Percentiles rank a stretch among this genome's conserved stretches.
Evolutionary conservation across 2,329 filamentous ascomycete species (phyloP).

Genomic region (Aschersonia sp.): DNA sequence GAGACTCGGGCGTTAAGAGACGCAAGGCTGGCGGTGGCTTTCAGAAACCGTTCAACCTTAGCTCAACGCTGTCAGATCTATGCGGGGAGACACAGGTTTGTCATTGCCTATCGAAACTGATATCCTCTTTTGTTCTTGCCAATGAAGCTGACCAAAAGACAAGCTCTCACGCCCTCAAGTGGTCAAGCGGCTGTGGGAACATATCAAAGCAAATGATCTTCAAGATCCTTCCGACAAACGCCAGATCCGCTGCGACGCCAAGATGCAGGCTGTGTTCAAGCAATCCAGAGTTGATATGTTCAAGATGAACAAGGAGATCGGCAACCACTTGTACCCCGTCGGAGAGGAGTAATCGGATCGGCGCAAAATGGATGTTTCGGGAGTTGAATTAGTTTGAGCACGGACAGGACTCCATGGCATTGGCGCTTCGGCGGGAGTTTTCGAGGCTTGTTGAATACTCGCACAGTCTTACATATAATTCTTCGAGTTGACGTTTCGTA

Average conservation of each 20-base stretch:
- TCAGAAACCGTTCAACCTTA: constrained; percentile 72
- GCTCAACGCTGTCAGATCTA: constrained; percentile 52
- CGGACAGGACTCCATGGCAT: constrained; percentile 1
- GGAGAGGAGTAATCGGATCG: constrained; percentile 42
- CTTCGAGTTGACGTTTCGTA: not conserved
- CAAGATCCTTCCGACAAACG: constrained; percentile 88
- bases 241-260: constrained; percentile 85
- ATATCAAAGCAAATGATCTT: constrained; percentile 78
- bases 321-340: constrained; percentile 74
- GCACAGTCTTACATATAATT: too few species aligned
- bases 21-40: constrained; percentile 86
- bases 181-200: constrained; percentile 91
- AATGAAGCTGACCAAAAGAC: not conserved
- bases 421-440: constrained; percentile 6
- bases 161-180: constrained; percentile 87
- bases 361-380: not conserved
- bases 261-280: constrained; percentile 86
- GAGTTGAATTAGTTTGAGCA: not conserved
- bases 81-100: constrained; percentile 54
- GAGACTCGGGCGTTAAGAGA: constrained; percentile 43
- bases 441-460: not conserved
- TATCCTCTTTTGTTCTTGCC: not conserved
- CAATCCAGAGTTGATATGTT: constrained; percentile 93
- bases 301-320: constrained; percentile 95
- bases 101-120: constrained; percentile 3